Evolutionary conservation across 768 basidiomycete genomes (phyloP).

Genomic region (Chlorophyllum brunneum): DNA sequence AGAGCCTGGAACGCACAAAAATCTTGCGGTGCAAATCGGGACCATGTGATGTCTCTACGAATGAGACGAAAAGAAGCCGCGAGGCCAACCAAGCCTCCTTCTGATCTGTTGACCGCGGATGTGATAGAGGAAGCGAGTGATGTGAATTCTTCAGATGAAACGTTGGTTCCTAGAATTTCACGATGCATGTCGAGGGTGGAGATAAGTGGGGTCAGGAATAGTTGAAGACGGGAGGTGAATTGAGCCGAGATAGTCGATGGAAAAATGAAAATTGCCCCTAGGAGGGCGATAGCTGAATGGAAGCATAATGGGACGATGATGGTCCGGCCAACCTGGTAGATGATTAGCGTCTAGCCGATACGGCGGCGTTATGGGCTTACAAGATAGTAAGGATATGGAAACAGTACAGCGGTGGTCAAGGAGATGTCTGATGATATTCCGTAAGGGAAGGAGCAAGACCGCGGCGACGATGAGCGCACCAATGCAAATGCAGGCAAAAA

Average conservation of each 20-base stretch:
- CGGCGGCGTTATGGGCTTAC: conserved; percentile 21
- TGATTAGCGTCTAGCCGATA: not conserved
- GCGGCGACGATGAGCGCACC: conserved; percentile 31
- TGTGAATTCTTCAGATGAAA: conserved; percentile 37
- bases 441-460: not conserved
- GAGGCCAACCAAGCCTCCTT: conserved; percentile 49
- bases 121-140: conserved; percentile 27
- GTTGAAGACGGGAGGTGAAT: conserved; percentile 48
- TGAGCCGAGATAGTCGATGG: conserved; percentile 58
- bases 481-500: conserved; percentile 59
- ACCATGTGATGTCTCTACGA: conserved; percentile 54
- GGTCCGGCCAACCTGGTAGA: conserved; percentile 38
- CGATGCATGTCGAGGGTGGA: conserved; percentile 43
- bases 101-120: conserved; percentile 31
- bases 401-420: conserved; percentile 53
- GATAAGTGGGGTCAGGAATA: conserved; percentile 45
- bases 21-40: conserved; percentile 56
- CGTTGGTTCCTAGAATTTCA: conserved; percentile 38
- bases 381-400: conserved; percentile 62
- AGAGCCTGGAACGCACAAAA: conserved; percentile 47
- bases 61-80: conserved; percentile 51
- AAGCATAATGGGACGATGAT: conserved; percentile 57
- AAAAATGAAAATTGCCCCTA: conserved; percentile 52
- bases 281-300: conserved; percentile 54
- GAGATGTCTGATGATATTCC: conserved; percentile 42